Base-by-base conservation (phyloP, 75 land plant genomes). In the Cupressus sempervirens region DNA sequence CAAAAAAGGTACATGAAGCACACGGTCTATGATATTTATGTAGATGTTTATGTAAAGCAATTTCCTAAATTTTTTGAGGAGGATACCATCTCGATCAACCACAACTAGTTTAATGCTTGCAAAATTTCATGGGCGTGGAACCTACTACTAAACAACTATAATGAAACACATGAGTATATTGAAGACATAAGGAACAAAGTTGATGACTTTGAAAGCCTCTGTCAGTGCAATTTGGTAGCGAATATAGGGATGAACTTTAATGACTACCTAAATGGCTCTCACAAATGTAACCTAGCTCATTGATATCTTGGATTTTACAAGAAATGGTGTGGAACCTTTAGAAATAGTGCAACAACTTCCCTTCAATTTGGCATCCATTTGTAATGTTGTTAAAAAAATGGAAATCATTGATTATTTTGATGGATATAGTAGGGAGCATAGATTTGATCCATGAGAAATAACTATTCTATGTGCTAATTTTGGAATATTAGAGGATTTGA, bases 81-180 rank as follows among this genome's bases (percentile, higher is more conserved):
- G 52, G 97, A 95, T 67, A 92, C 96, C 45, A 93, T 96, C 58
- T 96, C 98, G 34, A 92, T 96, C 85, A 96, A 96, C 82, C 98
- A 96, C 91, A 96, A 96, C 85, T 96, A 97, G 98, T 92, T 96
- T 88, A 96, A 96, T 86, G 92, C 90, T 46, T 92, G 90, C 86
- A 96, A 96, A 52, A 93, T 96, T 67, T 86, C 89, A 75, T 93
- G 93, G 95, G 96, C 93, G 98, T 95, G 94, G 98, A 91, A 91
- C 67, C 85, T 96, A 36, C 93, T 96, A 4, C 41, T 91, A 23
- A 83, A 72, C 46, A 97, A 96, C 83, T 95, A 95, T 80, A 86
- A 89, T 67, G 98, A 94, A 84, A 92, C 98, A 58, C 86, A 82
- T 84, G 94, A 87, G 56, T 95, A 94, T 70, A 96, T 96, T 83